Conservation (phyloP, 2,329 filamentous ascomycete species). For the Colletotrichum sp. region DNA sequence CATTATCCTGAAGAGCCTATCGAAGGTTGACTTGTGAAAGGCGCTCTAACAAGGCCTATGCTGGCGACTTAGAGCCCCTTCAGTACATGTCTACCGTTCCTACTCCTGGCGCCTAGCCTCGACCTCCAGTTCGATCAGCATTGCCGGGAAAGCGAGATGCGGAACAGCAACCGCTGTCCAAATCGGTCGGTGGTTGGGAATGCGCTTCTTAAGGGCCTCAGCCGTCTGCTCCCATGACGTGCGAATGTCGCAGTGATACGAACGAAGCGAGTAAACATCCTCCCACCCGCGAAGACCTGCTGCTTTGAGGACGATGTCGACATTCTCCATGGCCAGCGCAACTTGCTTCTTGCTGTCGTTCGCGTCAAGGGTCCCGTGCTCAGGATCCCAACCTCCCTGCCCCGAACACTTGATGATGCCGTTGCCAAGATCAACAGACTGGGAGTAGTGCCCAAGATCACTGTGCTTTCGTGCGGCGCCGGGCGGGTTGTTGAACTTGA, state of each 20-base stretch:
- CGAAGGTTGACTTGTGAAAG: not conserved
- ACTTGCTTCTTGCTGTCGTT: conserved; percentile 12
- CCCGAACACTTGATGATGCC: conserved; percentile 27
- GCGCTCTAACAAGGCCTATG: rapidly evolving
- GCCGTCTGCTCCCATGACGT: not conserved
- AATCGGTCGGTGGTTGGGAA: not conserved
- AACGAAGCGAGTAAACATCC: conserved; percentile 29
- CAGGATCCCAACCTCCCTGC: conserved; percentile 25
- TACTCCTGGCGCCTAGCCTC: not conserved
- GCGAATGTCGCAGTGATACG: conserved; percentile 27
- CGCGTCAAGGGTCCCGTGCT: conserved; percentile 20
- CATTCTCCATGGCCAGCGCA: conserved; percentile 25
- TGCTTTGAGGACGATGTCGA: conserved; percentile 27
- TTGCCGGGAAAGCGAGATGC: not conserved
- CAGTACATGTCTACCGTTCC: not conserved
- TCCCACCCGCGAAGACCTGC: conserved; percentile 29
- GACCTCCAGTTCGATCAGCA: conserved; percentile 6
- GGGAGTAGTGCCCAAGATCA: conserved; percentile 26
- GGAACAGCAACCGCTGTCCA: not conserved
- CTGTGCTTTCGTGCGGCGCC: not conserved
- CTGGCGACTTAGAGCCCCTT: rapidly evolving
- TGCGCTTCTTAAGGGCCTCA: not conserved
- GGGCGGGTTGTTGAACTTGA: not conserved
- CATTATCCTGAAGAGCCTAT: not conserved
- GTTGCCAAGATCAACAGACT: conserved; percentile 26